Percentiles rank a stretch among this genome's conserved stretches.
Conservation (phyloP, 2,329 filamentous ascomycete species). For the Dryadomyces quercus-mongolicae region DNA sequence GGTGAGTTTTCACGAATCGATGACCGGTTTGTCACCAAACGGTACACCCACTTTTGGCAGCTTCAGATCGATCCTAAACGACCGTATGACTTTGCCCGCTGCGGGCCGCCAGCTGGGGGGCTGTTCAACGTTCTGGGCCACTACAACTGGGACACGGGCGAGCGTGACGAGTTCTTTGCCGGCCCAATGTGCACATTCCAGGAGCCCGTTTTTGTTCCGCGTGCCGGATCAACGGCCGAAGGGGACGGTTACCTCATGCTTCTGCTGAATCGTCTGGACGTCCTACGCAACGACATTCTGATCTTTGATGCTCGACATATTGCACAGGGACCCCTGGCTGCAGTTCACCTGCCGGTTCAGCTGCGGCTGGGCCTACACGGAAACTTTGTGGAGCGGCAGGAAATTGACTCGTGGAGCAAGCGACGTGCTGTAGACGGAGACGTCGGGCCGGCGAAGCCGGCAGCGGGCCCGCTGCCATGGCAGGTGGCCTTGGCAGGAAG, state of each 20-base stretch:
- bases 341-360: constrained; percentile 27
- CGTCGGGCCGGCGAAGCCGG: constrained; percentile 24
- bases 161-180: constrained; percentile 29
- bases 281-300: constrained; percentile 29
- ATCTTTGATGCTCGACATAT: constrained; percentile 29
- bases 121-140: constrained; percentile 36
- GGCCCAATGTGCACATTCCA: constrained; percentile 35
- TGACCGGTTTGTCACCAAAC: constrained; percentile 30
- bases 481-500: constrained; percentile 13
- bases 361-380: constrained; percentile 29
- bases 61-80: constrained; percentile 21
- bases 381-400: constrained; percentile 28
- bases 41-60: constrained; percentile 35
- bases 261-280: constrained; percentile 31
- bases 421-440: constrained; percentile 22
- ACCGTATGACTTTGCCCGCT: constrained; percentile 31
- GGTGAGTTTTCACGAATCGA: constrained; percentile 39
- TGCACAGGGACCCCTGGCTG: constrained; percentile 24
- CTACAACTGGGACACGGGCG: constrained; percentile 26
- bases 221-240: constrained; percentile 24
- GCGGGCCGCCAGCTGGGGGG: constrained; percentile 28
- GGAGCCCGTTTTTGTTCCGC: constrained; percentile 40
- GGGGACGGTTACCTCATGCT: constrained; percentile 39
- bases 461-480: constrained; percentile 26
- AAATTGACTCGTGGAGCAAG: constrained; percentile 29